Evolutionary conservation across 768 basidiomycete species (phyloP).

Genomic region (Tulasnella sp.): DNA sequence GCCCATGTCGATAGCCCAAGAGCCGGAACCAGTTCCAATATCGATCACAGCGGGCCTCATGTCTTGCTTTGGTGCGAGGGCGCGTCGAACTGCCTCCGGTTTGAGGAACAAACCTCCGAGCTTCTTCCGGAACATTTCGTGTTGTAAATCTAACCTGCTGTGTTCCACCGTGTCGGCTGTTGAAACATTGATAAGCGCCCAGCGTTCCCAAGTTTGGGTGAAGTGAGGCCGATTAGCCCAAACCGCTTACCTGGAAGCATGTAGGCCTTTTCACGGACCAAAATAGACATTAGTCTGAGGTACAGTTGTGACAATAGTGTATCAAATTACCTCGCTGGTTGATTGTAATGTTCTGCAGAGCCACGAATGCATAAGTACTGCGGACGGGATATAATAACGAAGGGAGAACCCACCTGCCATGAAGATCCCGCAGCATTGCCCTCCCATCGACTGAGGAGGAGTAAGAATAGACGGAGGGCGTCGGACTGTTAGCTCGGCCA

Average conservation of each 20-base stretch:
- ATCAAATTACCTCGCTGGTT: background rate
- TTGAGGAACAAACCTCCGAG: background rate
- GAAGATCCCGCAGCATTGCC: conserved; percentile 1
- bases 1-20: background rate
- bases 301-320: background rate
- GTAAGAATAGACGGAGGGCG: conserved; percentile 1
- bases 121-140: conserved; percentile 1
- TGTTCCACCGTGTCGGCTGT: conserved; percentile 6
- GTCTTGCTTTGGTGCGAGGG: conserved; percentile 2
- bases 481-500: too few relatives aligned
- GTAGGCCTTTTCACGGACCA: background rate
- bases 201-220: background rate
- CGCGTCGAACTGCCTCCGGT: background rate
- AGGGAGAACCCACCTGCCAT: background rate
- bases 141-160: conserved; percentile 7
- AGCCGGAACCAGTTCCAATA: conserved; percentile 8
- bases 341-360: background rate
- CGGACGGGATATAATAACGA: too few relatives aligned
- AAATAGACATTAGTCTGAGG: background rate
- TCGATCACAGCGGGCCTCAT: background rate
- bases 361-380: too few relatives aligned
- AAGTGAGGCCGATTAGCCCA: background rate
- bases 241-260: background rate
- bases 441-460: conserved; percentile 1
- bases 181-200: background rate